Conservation (phyloP, 2,329 filamentous ascomycete species). For the Cladosporium sp. region DNA sequence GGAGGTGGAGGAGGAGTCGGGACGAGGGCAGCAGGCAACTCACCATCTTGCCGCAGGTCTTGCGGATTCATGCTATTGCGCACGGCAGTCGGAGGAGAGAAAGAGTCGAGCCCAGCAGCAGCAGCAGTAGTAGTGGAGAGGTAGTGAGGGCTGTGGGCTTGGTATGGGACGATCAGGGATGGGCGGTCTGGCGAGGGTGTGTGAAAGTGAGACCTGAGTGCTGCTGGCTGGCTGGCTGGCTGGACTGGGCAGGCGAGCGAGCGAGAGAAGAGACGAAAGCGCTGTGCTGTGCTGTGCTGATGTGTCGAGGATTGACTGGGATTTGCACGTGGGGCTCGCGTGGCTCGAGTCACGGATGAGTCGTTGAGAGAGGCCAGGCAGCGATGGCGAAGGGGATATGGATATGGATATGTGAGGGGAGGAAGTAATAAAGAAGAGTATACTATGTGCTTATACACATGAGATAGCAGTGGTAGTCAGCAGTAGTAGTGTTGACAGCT, state of each 20-base stretch:
- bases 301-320: not conserved
- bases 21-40: not conserved
- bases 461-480: too few relatives aligned
- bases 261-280: not conserved
- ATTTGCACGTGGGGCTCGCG: not conserved
- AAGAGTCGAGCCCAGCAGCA: not conserved
- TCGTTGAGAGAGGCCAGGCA: not conserved
- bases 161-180: conserved; percentile 6
- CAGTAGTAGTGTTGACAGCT: too few relatives aligned
- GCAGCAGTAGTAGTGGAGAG: not conserved
- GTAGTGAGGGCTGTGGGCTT: not conserved
- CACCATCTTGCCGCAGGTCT: conserved; percentile 10
- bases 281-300: too few relatives aligned
- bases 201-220: conserved; percentile 3
- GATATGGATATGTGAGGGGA: too few relatives aligned
- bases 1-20: not conserved
- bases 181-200: conserved; percentile 1
- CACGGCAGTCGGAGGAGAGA: not conserved
- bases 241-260: not conserved
- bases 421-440: too few relatives aligned
- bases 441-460: too few relatives aligned
- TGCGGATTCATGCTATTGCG: conserved; percentile 14
- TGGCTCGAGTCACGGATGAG: not conserved
- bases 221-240: not conserved
- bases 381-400: not conserved